These are phyloP conservation scores for Aureobasidium sp. DNA, from an alignment of 2,329 filamentous ascomycete genomes.

Conservation along the genomic window DNA sequence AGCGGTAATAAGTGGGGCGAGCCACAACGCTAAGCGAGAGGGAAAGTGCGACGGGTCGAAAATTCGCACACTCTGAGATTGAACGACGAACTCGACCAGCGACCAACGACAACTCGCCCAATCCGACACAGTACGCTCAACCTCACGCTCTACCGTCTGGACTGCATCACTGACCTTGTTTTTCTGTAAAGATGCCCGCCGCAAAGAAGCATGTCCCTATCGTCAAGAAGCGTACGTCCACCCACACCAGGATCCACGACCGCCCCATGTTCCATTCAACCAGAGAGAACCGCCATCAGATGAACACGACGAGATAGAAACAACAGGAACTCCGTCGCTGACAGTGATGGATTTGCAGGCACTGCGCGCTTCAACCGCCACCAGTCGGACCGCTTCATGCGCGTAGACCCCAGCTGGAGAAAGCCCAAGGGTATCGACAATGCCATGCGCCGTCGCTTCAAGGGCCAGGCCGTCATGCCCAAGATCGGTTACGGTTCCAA, in stretches of 20 bases:
- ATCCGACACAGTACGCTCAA: constrained; percentile 18
- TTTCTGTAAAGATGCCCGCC: constrained; percentile 76
- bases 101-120: constrained; percentile 18
- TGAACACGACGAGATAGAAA: background rate
- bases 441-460: constrained; percentile 94
- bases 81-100: constrained; percentile 9
- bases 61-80: constrained; percentile 5
- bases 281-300: constrained; percentile 3
- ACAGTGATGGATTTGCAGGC: constrained; percentile 50
- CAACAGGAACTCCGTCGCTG: constrained; percentile 21
- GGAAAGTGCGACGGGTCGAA: constrained; percentile 10
- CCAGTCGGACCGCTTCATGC: constrained; percentile 95
- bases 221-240: constrained; percentile 99
- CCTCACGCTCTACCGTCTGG: background rate
- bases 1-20: constrained; percentile 3
- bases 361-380: constrained; percentile 94
- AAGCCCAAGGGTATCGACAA: constrained; percentile 99
- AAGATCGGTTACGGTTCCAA: constrained; percentile 99
- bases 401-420: constrained; percentile 85
- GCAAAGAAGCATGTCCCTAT: constrained; percentile 99
- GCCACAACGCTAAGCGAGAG: constrained; percentile 13
- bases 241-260: constrained; percentile 33
- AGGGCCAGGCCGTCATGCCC: constrained; percentile 92
- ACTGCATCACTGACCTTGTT: constrained; percentile 1
- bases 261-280: background rate